Conservation (phyloP, 164 flowering plant species). For the Santalum album region DNA sequence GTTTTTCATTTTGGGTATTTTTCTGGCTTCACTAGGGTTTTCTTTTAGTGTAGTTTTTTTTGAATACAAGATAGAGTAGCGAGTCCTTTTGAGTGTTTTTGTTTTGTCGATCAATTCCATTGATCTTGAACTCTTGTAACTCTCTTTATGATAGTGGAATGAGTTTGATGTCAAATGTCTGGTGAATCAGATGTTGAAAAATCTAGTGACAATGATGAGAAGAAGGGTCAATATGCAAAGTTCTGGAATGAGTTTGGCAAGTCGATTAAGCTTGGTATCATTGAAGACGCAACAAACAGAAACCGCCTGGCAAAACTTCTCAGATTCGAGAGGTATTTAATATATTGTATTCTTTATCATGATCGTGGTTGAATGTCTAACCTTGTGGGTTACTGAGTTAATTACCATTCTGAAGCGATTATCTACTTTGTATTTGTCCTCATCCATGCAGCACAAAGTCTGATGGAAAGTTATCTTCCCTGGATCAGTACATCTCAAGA, state of each 20-base stretch:
- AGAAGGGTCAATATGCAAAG: slow-evolving; percentile 80
- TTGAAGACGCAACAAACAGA: slow-evolving; percentile 94
- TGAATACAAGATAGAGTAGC: too few species aligned
- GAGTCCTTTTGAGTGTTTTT: too few species aligned
- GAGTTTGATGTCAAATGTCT: not conserved
- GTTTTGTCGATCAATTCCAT: too few species aligned
- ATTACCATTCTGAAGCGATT: not conserved
- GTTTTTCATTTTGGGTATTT: too few species aligned
- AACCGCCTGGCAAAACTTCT: slow-evolving; percentile 94
- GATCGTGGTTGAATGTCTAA: too few species aligned
- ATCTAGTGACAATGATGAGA: slow-evolving; percentile 63
- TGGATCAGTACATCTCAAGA: slow-evolving; percentile 91
- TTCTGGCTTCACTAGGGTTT: too few species aligned
- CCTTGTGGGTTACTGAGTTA: too few species aligned
- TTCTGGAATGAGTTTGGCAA: slow-evolving; percentile 99
- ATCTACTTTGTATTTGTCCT: slow-evolving; percentile 6
- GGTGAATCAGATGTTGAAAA: slow-evolving; percentile 47
- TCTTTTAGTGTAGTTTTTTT: too few species aligned
- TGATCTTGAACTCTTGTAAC: too few species aligned
- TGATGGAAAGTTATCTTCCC: slow-evolving; percentile 73
- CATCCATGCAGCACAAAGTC: slow-evolving; percentile 62
- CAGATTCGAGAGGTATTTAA: slow-evolving; percentile 78
- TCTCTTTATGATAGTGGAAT: not conserved
- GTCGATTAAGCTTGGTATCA: slow-evolving; percentile 90
- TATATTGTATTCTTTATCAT: too few species aligned